A percentile compares a stretch with the other conserved stretches of the same genome.
These are phyloP conservation scores for Trichoderma gamsii DNA, from an alignment of 495 filamentous ascomycete species.

Conservation along the genomic window DNA sequence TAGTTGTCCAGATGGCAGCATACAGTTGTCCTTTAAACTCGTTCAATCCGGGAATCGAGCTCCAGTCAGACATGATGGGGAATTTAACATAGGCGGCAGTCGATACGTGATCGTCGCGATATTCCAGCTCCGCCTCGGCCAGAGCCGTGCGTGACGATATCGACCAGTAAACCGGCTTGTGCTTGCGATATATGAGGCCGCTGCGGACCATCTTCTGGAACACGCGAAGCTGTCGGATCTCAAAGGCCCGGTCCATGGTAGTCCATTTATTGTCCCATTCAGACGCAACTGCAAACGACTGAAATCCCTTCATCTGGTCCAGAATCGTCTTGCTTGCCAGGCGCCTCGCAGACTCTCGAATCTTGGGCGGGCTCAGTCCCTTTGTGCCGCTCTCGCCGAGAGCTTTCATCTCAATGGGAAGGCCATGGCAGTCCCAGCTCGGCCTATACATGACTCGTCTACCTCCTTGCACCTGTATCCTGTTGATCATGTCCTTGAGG, in stretches of 20 bases:
- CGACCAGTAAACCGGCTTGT: conserved; percentile 95
- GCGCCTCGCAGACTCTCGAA: conserved; percentile 65
- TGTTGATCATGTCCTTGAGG: conserved; percentile 85
- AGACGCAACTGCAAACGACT: conserved; percentile 80
- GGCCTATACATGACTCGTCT: conserved; percentile 79
- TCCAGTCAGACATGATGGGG: conserved; percentile 53
- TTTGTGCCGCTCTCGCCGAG: conserved; percentile 48
- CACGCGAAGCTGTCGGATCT: conserved; percentile 76
- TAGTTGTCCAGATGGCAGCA: conserved; percentile 94
- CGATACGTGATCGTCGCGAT: conserved; percentile 76
- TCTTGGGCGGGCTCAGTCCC: conserved; percentile 33
- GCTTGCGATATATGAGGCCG: conserved; percentile 78
- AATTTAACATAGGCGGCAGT: conserved; percentile 78
- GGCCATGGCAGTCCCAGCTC: conserved; percentile 97
- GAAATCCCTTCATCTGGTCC: conserved; percentile 77
- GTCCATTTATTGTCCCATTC: conserved; percentile 91
- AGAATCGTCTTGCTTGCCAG: conserved; percentile 70
- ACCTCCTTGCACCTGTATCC: conserved; percentile 65
- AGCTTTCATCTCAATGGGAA: conserved; percentile 97
- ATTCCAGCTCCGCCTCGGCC: conserved; percentile 94
- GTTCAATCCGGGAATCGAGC: conserved; percentile 28
- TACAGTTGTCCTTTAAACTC: conserved; percentile 42
- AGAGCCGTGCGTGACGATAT: conserved; percentile 85
- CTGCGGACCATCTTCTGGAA: conserved; percentile 81
- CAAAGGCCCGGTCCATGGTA: conserved; percentile 85